Conservation (phyloP, 352 stramenopile species). For the Globisporangium carolinianum region DNA sequence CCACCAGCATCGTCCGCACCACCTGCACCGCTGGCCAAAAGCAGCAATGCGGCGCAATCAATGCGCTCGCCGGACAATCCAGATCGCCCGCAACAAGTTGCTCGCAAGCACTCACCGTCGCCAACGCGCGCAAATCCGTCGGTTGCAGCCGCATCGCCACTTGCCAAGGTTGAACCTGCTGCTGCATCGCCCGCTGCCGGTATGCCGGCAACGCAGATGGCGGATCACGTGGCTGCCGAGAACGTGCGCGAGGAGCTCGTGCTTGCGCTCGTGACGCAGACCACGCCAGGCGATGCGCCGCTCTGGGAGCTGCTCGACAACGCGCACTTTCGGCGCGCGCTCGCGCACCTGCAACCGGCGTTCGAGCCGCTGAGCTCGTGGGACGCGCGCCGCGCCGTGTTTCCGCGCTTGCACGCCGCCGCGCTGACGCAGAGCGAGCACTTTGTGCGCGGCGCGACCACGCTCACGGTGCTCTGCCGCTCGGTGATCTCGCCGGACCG, state of each 20-base stretch:
- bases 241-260: conserved; percentile 20
- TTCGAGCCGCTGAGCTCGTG: conserved; percentile 8
- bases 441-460: conserved; percentile 12
- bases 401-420: conserved; percentile 14
- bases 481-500: not conserved
- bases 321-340: conserved; percentile 15
- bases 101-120: not conserved
- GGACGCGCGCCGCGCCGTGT: conserved; percentile 7
- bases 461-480: conserved; percentile 14
- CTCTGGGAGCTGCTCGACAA: conserved; percentile 19
- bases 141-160: not conserved
- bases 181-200: too few species aligned
- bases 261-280: conserved; percentile 18
- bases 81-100: too few species aligned
- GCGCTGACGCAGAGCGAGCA: conserved; percentile 7
- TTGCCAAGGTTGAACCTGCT: not conserved
- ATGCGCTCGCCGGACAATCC: too few species aligned
- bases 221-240: not conserved
- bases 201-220: too few species aligned
- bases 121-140: not conserved
- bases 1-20: not conserved
- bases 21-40: not conserved
- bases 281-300: not conserved
- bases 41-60: not conserved
- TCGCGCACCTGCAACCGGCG: conserved; percentile 15